Percentiles rank a stretch among this genome's conserved stretches.
Conservation (phyloP, 768 basidiomycete genomes). For the Daedaleopsis nitida region DNA sequence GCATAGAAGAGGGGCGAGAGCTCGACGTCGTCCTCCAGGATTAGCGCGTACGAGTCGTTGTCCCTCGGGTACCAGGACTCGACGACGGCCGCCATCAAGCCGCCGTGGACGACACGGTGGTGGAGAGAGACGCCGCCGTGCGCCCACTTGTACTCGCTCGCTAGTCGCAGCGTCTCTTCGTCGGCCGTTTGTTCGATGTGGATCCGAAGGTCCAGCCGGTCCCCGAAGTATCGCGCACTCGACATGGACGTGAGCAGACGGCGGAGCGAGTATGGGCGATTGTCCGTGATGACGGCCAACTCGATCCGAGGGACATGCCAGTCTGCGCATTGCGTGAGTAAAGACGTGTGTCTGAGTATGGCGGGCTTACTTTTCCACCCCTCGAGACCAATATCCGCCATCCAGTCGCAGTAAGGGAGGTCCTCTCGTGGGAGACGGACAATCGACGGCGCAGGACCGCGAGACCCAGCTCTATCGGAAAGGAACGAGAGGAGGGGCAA, state of each 20-base stretch:
- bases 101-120: slow-evolving; percentile 77
- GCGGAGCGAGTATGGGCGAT: slow-evolving; percentile 68
- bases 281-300: slow-evolving; percentile 75
- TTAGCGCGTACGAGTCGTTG: slow-evolving; percentile 73
- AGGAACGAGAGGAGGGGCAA: slow-evolving; percentile 1
- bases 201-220: slow-evolving; percentile 61
- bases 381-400: slow-evolving; percentile 53
- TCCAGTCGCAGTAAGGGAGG: slow-evolving; percentile 59
- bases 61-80: slow-evolving; percentile 87
- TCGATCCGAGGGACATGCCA: slow-evolving; percentile 75
- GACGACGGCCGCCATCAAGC: slow-evolving; percentile 79
- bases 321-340: slow-evolving; percentile 44
- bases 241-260: slow-evolving; percentile 68
- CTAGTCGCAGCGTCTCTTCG: slow-evolving; percentile 53
- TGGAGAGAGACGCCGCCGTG: slow-evolving; percentile 63
- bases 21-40: slow-evolving; percentile 88
- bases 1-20: slow-evolving; percentile 83
- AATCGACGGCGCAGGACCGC: not conserved
- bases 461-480: not conserved
- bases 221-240: slow-evolving; percentile 65
- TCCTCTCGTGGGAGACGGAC: slow-evolving; percentile 52
- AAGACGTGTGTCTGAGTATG: not conserved
- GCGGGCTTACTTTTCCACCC: slow-evolving; percentile 59
- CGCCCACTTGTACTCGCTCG: slow-evolving; percentile 56
- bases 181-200: slow-evolving; percentile 81